phyloP scores from a whole-genome alignment of 2,329 filamentous ascomycete genomes.

The Aspergillus quadrilineatus region DNA sequence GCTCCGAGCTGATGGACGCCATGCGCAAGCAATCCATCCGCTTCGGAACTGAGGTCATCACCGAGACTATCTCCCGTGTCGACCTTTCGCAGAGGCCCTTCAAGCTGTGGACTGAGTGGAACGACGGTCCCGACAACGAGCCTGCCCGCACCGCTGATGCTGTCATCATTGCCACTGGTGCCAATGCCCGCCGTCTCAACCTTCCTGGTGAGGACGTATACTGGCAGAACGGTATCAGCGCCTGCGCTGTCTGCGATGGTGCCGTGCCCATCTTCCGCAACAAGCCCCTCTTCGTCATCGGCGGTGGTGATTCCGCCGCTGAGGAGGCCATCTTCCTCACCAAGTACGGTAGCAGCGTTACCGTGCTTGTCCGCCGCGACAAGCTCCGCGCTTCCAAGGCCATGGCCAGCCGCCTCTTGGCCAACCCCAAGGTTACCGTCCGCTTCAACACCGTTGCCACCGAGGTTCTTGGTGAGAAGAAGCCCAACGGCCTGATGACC shows the following conservation, averaged over 20 bases:
- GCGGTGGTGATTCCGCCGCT: conserved; percentile 92
- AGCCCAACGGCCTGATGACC: conserved; percentile 75
- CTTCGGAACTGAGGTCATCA: conserved; percentile 90
- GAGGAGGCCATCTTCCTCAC: conserved; percentile 97
- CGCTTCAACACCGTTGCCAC: conserved; percentile 77
- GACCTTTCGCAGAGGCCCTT: conserved; percentile 84
- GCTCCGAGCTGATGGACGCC: conserved; percentile 85
- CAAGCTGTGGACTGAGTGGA: conserved; percentile 90
- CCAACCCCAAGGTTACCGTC: conserved; percentile 87
- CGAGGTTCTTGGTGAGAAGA: conserved; percentile 81
- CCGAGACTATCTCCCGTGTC: conserved; percentile 85
- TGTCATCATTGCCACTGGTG: conserved; percentile 91
- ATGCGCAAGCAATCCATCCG: conserved; percentile 90
- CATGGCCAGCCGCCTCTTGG: conserved; percentile 82
- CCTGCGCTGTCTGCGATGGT: conserved; percentile 96
- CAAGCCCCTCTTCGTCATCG: conserved; percentile 92
- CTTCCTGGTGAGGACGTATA: conserved; percentile 88
- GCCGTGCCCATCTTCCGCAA: conserved; percentile 96
- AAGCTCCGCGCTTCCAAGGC: conserved; percentile 83
- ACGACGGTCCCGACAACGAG: conserved; percentile 66
- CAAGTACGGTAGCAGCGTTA: conserved; percentile 95
- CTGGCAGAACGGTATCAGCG: conserved; percentile 96
- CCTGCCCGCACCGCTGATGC: conserved; percentile 81
- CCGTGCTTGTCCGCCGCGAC: conserved; percentile 85
- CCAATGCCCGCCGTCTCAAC: conserved; percentile 79